Percentiles rank a stretch among this genome's conserved stretches.
Conservation (phyloP, 2,329 filamentous ascomycete genomes). For the Ophiocordyceps robertsii region DNA sequence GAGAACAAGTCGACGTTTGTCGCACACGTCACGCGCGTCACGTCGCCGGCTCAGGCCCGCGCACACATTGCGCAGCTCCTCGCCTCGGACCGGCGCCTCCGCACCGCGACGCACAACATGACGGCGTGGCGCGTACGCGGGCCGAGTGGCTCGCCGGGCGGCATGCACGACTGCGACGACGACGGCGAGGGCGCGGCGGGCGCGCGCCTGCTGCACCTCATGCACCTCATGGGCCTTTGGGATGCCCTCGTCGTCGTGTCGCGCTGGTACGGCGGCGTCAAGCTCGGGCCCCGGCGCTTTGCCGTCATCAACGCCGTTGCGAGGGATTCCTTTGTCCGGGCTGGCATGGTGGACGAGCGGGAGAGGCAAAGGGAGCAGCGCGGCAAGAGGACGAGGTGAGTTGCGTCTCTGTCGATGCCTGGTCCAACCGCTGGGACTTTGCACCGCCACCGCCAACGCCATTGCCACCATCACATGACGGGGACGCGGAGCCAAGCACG, state of each 20-base stretch:
- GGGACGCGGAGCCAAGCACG: no score
- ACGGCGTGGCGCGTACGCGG: conserved; percentile 78
- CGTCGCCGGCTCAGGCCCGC: conserved; percentile 57
- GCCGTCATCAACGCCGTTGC: conserved; percentile 79
- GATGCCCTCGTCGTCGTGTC: conserved; percentile 86
- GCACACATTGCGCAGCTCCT: conserved; percentile 62
- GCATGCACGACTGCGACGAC: conserved; percentile 85
- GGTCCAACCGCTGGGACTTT: no score
- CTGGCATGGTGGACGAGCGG: conserved; percentile 50
- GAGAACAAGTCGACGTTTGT: conserved; percentile 86
- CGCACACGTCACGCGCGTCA: conserved; percentile 59
- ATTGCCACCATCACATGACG: no score
- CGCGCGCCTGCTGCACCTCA: conserved; percentile 68
- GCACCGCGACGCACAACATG: conserved; percentile 89
- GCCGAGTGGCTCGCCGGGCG: conserved; percentile 3
- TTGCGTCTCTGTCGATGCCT: neutral
- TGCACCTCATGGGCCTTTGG: conserved; percentile 94
- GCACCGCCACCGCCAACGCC: no score
- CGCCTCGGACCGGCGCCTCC: conserved; percentile 68
- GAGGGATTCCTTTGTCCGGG: conserved; percentile 69
- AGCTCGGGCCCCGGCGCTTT: conserved; percentile 80
- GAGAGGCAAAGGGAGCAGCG: conserved; percentile 22
- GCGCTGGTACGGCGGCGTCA: conserved; percentile 87
- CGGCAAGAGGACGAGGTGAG: conserved; percentile 15
- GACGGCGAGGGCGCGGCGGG: conserved; percentile 93